Evolutionary conservation across 139 green algal species (phyloP).

Genomic region (Zygnema circumcarinatum): DNA sequence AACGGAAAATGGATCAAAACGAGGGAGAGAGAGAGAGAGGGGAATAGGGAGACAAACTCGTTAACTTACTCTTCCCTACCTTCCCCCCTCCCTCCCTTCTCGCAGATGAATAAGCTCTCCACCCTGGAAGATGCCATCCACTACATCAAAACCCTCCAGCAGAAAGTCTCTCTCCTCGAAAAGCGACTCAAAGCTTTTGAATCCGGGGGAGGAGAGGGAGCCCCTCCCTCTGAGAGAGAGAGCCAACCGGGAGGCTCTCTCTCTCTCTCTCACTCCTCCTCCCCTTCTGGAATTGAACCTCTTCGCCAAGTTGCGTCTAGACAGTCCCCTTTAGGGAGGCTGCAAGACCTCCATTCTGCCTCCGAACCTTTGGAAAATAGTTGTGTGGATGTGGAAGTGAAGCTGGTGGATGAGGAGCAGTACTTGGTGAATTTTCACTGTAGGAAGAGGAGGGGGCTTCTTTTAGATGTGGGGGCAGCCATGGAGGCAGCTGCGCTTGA

Average conservation of each 20-base stretch:
- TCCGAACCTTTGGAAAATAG: neutral
- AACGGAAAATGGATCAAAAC: too few relatives aligned
- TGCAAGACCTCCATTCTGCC: neutral
- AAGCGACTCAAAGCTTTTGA: neutral
- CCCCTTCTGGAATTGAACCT: neutral
- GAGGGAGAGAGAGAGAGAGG: too few relatives aligned
- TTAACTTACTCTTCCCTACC: too few relatives aligned
- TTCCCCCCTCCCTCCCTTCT: too few relatives aligned
- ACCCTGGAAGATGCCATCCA: constrained; percentile 39
- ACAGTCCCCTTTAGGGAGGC: neutral
- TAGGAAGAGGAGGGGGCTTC: neutral
- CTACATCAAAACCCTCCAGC: constrained; percentile 29
- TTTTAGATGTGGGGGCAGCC: constrained; percentile 3
- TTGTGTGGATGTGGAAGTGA: constrained; percentile 7
- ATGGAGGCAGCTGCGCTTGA: constrained; percentile 5
- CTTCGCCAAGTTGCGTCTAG: neutral
- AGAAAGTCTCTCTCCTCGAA: constrained; percentile 11
- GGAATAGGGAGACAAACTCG: too few relatives aligned
- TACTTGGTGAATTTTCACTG: neutral
- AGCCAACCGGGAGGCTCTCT: neutral
- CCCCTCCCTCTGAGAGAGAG: neutral
- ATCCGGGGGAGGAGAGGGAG: neutral
- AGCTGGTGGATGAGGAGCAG: neutral
- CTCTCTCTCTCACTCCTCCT: neutral
- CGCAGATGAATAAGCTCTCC: constrained; percentile 33